Evolutionary conservation across 257 asterid genomes (phyloP).

Genomic region (Solanum neorickii): DNA sequence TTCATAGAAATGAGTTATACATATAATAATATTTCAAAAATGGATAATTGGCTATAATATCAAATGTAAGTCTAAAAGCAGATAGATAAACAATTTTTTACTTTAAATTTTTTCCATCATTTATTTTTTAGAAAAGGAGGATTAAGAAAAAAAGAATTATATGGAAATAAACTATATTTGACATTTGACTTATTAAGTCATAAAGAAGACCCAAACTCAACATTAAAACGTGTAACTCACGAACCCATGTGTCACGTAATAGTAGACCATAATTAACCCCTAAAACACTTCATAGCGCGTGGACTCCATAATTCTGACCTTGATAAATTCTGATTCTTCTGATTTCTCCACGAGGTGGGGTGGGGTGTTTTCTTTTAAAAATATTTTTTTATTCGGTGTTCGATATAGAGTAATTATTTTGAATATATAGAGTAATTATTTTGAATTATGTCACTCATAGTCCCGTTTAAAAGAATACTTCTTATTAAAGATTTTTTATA

Average conservation of each 20-base stretch:
- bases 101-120: too few species aligned
- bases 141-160: neutral
- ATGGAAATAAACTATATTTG: neutral
- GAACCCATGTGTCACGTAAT: neutral
- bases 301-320: neutral
- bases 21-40: too few species aligned
- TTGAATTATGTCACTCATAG: too few species aligned
- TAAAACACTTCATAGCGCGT: neutral
- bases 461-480: rapidly evolving
- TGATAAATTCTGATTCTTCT: neutral
- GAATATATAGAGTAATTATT: too few species aligned
- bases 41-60: neutral
- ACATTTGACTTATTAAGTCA: neutral
- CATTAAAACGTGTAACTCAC: neutral
- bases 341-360: neutral
- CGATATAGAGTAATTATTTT: too few species aligned
- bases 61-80: too few species aligned
- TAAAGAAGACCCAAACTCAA: neutral
- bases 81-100: too few species aligned
- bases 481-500: too few species aligned
- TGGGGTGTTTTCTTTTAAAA: too few species aligned
- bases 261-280: neutral
- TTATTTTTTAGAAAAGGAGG: neutral
- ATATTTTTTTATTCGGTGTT: too few species aligned
- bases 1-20: neutral